Evolutionary conservation across 805 yeast genomes (phyloP).

Genomic region (Teunomyces atbi): DNA sequence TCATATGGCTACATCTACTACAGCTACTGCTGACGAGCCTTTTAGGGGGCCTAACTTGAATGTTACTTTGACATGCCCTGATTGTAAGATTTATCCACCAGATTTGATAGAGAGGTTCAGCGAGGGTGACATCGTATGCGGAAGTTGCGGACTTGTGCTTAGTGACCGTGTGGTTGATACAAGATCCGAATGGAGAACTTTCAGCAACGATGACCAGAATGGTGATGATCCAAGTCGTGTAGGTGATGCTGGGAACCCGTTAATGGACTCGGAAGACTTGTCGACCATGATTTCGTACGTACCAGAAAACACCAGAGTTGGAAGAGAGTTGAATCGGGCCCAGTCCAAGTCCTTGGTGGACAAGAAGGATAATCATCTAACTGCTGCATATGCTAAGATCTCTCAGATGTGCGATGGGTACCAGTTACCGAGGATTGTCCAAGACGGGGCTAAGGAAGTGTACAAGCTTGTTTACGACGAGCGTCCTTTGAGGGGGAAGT

Average conservation of each 20-base stretch:
- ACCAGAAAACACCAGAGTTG: conserved; percentile 78
- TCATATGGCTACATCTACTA: conserved; percentile 6
- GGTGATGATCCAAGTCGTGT: conserved; percentile 99
- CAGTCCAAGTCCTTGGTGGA: conserved; percentile 85
- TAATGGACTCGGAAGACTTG: conserved; percentile 85
- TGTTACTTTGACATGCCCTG: conserved; percentile 90
- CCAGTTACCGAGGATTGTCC: conserved; percentile 90
- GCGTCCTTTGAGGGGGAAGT: conserved; percentile 79
- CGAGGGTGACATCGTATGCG: conserved; percentile 99
- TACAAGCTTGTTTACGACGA: conserved; percentile 90
- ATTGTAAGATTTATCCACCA: conserved; percentile 94
- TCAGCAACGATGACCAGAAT: conserved; percentile 95
- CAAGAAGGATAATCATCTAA: conserved; percentile 80
- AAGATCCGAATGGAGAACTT: conserved; percentile 98
- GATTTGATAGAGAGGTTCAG: conserved; percentile 91
- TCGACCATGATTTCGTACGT: conserved; percentile 89
- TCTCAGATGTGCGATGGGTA: conserved; percentile 97
- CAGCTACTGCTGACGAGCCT: conserved; percentile 23
- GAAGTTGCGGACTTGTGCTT: conserved; percentile 90
- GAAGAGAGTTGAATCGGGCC: conserved; percentile 88
- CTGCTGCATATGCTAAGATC: conserved; percentile 85
- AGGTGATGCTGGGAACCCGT: conserved; percentile 94
- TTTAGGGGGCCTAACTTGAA: conserved; percentile 76
- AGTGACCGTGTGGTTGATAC: conserved; percentile 93
- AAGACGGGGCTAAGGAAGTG: conserved; percentile 96